Evolutionary conservation across 371 early-diverging fungal species (phyloP).

Genomic region (Blakeslea trispora): DNA sequence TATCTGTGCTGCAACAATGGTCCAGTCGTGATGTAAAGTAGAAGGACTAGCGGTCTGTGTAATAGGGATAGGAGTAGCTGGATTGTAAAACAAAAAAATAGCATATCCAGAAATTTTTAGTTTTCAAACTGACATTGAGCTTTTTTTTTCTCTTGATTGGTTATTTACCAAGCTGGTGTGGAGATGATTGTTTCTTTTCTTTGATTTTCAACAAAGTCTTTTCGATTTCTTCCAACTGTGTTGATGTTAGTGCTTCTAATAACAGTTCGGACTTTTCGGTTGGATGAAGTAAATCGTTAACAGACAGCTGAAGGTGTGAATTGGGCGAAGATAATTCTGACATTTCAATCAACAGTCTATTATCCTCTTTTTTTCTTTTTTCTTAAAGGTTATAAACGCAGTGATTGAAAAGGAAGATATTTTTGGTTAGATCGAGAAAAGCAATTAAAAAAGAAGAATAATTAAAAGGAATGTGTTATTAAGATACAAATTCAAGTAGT

Average conservation of each 20-base stretch:
- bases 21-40: conserved; percentile 26
- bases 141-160: neutral
- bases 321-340: conserved; percentile 9
- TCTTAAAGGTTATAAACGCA: neutral
- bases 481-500: neutral
- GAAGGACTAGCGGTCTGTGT: conserved; percentile 15
- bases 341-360: too few relatives aligned
- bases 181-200: conserved; percentile 23
- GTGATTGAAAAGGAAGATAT: too few relatives aligned
- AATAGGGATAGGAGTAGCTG: conserved; percentile 11
- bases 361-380: neutral
- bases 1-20: conserved; percentile 31
- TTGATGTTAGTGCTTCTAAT: conserved; percentile 29
- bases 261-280: conserved; percentile 32
- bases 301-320: conserved; percentile 28
- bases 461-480: conserved; percentile 4
- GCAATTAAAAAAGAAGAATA: neutral
- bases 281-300: conserved; percentile 34
- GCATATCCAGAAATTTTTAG: neutral
- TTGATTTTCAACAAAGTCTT: conserved; percentile 27
- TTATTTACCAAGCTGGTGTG: conserved; percentile 16
- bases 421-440: too few relatives aligned
- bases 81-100: neutral
- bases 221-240: conserved; percentile 32
- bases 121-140: neutral